Evolutionary conservation across 2,329 filamentous ascomycete species (phyloP).

Genomic region (Fusarium irregulare): DNA sequence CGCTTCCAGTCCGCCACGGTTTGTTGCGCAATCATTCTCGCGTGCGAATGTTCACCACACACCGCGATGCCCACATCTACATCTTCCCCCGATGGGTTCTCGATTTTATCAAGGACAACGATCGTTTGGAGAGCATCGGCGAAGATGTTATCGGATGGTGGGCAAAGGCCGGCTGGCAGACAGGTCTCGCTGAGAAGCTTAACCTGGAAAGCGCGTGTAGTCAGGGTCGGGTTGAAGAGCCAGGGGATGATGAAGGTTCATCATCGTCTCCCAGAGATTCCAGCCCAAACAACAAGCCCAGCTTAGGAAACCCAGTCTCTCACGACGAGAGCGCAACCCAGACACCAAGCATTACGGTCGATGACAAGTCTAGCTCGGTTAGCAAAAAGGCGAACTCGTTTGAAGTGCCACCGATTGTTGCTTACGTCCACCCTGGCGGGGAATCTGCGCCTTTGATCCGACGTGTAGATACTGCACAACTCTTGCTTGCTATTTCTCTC

Average conservation of each 20-base stretch:
- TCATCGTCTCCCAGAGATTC: conserved; percentile 44
- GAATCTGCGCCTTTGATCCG: conserved; percentile 74
- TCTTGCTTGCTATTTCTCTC: conserved; percentile 84
- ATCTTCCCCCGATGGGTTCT: conserved; percentile 93
- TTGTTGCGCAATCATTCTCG: conserved; percentile 80
- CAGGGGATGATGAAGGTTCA: conserved; percentile 48
- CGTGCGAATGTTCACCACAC: conserved; percentile 82
- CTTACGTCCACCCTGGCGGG: conserved; percentile 79
- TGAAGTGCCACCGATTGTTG: conserved; percentile 77
- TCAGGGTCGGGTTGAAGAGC: conserved; percentile 54
- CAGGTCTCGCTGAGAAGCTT: conserved; percentile 81
- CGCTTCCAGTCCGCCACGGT: conserved; percentile 78
- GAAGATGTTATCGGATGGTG: conserved; percentile 96
- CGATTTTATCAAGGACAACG: conserved; percentile 82
- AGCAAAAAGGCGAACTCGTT: conserved; percentile 30
- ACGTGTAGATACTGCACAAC: conserved; percentile 86
- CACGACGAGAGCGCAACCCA: not conserved
- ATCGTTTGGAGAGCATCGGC: conserved; percentile 85
- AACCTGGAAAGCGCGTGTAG: conserved; percentile 72
- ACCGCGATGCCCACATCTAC: conserved; percentile 94
- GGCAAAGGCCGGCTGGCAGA: conserved; percentile 94
- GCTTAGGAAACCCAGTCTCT: conserved; percentile 1
- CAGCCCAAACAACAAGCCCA: conserved; percentile 34
- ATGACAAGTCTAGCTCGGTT: conserved; percentile 7
- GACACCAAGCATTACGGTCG: conserved; percentile 11